phyloP scores from a whole-genome alignment of 208 protist genomes.

The Leishmania turanica region DNA sequence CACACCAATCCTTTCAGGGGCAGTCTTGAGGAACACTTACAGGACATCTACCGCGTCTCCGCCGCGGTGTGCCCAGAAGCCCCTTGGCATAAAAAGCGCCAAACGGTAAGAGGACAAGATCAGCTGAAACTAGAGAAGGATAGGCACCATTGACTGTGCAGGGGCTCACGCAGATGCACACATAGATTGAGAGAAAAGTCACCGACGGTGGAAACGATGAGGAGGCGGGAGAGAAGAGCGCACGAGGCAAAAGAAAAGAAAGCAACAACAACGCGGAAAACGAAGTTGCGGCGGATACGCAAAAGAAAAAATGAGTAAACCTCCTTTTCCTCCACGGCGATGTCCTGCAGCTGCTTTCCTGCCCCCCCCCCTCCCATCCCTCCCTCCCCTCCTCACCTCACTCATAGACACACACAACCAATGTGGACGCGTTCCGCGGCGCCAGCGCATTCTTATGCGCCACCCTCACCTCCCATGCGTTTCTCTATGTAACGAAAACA shows the following conservation, averaged over 20 bases:
- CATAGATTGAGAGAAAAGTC: not conserved
- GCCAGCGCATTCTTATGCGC: not conserved
- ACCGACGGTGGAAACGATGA: not conserved
- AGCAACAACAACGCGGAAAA: not conserved
- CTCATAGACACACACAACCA: not conserved
- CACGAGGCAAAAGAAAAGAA: not conserved
- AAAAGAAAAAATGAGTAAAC: not conserved
- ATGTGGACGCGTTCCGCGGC: not conserved
- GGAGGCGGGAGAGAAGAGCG: not conserved
- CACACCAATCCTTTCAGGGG: not conserved
- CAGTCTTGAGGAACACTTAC: not conserved
- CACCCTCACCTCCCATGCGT: not conserved
- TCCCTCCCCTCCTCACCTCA: not conserved
- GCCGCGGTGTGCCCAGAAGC: not conserved
- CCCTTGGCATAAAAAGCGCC: not conserved
- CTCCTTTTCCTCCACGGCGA: not conserved
- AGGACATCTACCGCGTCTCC: not conserved
- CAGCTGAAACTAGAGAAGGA: not conserved
- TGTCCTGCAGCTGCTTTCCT: not conserved
- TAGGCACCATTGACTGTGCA: not conserved
- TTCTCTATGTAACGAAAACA: conserved; percentile 18
- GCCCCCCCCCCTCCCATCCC: not conserved
- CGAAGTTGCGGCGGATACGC: not conserved
- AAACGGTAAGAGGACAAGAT: not conserved
- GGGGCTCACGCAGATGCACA: not conserved